These are phyloP conservation scores for Tolypocladium tropicale DNA, from an alignment of 2,329 filamentous ascomycete species.

Conservation along the genomic window DNA sequence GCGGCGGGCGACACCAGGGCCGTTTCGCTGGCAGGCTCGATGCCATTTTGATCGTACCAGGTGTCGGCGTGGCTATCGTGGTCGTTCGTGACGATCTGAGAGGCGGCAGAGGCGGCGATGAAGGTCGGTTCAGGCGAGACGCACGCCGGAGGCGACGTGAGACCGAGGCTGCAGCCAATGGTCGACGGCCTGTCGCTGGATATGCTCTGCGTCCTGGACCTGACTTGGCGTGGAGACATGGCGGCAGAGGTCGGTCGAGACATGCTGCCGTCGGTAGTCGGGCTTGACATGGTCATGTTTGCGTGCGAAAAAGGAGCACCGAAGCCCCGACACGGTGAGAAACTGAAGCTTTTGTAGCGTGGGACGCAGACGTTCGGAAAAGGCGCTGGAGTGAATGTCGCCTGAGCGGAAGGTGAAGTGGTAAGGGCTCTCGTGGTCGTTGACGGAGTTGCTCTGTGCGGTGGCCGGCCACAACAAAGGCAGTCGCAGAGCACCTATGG, in stretches of 20 bases:
- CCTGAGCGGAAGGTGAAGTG: not conserved
- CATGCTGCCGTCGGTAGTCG: constrained; percentile 14
- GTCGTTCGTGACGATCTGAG: constrained; percentile 83
- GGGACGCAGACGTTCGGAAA: not conserved
- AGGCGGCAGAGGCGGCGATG: constrained; percentile 78
- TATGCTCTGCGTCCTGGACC: constrained; percentile 51
- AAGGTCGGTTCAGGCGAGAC: constrained; percentile 75
- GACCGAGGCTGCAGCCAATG: constrained; percentile 44
- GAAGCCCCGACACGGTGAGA: not conserved
- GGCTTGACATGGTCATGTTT: constrained; percentile 13
- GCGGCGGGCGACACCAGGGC: constrained; percentile 65
- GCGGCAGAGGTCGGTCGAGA: constrained; percentile 24
- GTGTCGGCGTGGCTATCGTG: constrained; percentile 64
- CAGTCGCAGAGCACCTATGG: not conserved
- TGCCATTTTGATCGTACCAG: constrained; percentile 59
- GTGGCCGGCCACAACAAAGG: not conserved
- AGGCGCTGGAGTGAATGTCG: not conserved
- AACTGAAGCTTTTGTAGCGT: not conserved
- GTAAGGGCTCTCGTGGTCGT: not conserved
- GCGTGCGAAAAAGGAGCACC: not conserved
- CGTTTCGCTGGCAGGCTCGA: constrained; percentile 55
- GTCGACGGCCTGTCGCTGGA: constrained; percentile 62
- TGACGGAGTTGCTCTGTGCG: not conserved
- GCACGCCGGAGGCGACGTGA: constrained; percentile 49
- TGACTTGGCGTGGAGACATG: constrained; percentile 21